A percentile compares a stretch with the other conserved stretches of the same genome.
Evolutionary conservation across 805 yeast species (phyloP).

Genomic region (Maudiozyma turicensis): DNA sequence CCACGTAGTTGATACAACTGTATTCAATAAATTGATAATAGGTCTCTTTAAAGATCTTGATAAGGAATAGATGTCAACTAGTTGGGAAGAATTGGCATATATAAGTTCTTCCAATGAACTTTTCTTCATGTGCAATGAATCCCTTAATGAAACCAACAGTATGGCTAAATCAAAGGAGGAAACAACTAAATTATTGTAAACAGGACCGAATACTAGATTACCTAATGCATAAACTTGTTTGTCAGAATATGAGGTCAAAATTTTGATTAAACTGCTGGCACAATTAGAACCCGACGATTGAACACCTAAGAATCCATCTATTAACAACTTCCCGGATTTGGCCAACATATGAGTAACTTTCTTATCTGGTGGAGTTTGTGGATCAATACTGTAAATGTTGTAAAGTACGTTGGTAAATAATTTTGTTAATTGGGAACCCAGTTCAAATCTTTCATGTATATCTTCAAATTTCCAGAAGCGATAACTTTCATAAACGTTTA

Average conservation of each 20-base stretch:
- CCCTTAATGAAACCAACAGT: constrained; percentile 47
- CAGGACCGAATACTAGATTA: constrained; percentile 16
- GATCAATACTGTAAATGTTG: constrained; percentile 47
- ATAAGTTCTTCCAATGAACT: constrained; percentile 58
- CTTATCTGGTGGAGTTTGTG: constrained; percentile 26
- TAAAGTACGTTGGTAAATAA: constrained; percentile 47
- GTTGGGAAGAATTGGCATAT: constrained; percentile 43
- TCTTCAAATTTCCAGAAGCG: constrained; percentile 56
- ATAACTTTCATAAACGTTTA: constrained; percentile 69
- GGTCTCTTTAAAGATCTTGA: constrained; percentile 37
- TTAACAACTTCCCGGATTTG: constrained; percentile 40
- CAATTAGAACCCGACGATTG: constrained; percentile 41
- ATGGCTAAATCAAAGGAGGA: constrained; percentile 47
- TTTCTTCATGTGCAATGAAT: constrained; percentile 38
- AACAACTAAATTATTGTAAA: constrained; percentile 33
- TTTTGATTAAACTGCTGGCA: constrained; percentile 14
- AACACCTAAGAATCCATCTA: constrained; percentile 46
- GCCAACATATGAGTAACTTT: constrained; percentile 43
- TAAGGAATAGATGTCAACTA: constrained; percentile 47
- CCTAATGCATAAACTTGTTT: constrained; percentile 26
- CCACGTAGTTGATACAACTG: constrained; percentile 50
- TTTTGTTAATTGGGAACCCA: constrained; percentile 47
- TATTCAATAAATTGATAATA: constrained; percentile 47
- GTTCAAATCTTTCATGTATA: constrained; percentile 46
- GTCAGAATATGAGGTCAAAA: constrained; percentile 11